These are phyloP conservation scores for Barbatosphaeria neglecta DNA, from an alignment of 495 filamentous ascomycete species.

Conservation along the genomic window DNA sequence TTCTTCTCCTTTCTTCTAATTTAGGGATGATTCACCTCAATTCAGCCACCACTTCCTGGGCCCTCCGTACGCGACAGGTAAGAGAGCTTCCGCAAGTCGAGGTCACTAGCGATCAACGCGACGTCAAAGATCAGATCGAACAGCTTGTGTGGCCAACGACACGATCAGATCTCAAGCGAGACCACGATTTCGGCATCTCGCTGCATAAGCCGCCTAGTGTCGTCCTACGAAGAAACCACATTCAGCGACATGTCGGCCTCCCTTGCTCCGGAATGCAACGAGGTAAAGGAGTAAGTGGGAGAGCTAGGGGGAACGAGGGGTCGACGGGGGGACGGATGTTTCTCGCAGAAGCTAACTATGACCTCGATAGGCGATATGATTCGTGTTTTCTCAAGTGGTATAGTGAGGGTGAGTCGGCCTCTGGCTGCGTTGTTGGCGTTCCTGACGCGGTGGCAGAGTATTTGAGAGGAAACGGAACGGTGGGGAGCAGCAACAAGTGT, in stretches of 20 bases:
- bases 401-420: conserved; percentile 62
- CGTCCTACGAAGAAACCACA: no score
- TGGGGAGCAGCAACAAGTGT: conserved; percentile 68
- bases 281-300: conserved; percentile 68
- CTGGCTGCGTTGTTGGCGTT: background rate
- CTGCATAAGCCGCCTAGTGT: no score
- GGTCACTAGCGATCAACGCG: no score
- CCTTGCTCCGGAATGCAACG: conserved; percentile 61
- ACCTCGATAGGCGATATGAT: conserved; percentile 63
- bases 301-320: background rate
- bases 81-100: no score
- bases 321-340: background rate
- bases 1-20: no score
- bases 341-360: background rate
- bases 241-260: conserved; percentile 43
- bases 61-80: no score
- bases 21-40: no score
- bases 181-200: conserved; percentile 6
- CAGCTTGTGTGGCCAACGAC: no score
- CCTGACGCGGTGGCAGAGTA: conserved; percentile 49
- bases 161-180: no score
- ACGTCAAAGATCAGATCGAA: no score
- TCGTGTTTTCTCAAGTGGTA: conserved; percentile 95
- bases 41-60: no score
- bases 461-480: conserved; percentile 61